Conservation (phyloP, 768 basidiomycete species). For the Lentinula boryana region DNA sequence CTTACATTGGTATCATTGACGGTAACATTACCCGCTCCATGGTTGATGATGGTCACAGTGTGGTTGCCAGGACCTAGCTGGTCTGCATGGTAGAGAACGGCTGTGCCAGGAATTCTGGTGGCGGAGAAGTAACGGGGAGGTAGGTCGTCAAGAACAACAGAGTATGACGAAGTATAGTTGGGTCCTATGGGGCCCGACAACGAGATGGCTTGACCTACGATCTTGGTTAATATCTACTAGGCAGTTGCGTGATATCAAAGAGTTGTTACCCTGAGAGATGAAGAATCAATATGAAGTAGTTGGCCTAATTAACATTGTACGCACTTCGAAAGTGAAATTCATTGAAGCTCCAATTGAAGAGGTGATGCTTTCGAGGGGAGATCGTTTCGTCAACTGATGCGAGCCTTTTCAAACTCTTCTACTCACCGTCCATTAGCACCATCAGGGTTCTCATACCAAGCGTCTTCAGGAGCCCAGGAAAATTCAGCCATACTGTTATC, state of each 20-base stretch:
- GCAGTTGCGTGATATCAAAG: background rate
- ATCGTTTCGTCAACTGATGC: background rate
- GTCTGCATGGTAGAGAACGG: conserved; percentile 16
- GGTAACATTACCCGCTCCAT: conserved; percentile 7
- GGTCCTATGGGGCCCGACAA: conserved; percentile 31
- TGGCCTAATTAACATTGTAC: background rate
- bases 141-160: conserved; percentile 18
- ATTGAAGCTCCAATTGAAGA: background rate
- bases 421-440: background rate
- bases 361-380: background rate
- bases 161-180: conserved; percentile 13
- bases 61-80: conserved; percentile 20
- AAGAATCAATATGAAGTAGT: background rate
- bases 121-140: conserved; percentile 13
- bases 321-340: conserved; percentile 2
- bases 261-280: background rate
- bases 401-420: background rate
- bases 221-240: background rate
- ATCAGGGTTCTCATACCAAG: background rate
- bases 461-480: background rate
- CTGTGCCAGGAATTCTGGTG: conserved; percentile 6
- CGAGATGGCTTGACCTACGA: background rate
- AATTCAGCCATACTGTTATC: background rate
- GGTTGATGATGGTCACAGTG: conserved; percentile 25
- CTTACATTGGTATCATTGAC: background rate